Base-by-base conservation (phyloP, 192 early-diverging fungal genomes). In the Coemansia pectinata region DNA sequence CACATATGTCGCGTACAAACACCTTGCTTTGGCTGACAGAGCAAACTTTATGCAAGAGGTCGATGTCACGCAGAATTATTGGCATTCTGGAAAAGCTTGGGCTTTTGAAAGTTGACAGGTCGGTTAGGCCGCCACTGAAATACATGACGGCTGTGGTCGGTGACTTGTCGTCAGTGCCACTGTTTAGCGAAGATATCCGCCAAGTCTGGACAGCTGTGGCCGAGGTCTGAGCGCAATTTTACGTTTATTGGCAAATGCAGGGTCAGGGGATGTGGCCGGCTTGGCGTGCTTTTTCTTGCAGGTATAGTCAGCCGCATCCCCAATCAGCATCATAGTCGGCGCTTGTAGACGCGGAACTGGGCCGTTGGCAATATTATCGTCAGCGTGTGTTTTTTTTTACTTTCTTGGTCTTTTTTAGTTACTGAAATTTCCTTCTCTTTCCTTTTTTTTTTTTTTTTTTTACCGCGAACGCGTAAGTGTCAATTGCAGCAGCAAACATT, bases 111-210 rank as follows among this genome's bases (percentile, higher is more conserved):
- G 39, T 76, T 9, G 68, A 74, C 72, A 68, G 45, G 34, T 55
- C 34, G 10, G 42, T 7, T 10, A 29, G 50, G 5, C 72, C 74
- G 2, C 58, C 74, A 1, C 52, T 67, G 34, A 11, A 15, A 10
- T 83, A 60, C 64, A 62, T 3, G 0, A 21, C 58, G 8, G 36
- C 8, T 7, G 34, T 19, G n/a, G 36, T 9, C 36, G 59, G 21
- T 5, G 62, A 41, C 0, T 34, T 25, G 34, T 48, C 27, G 62
- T 11, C 50, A 38, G 27, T 61, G 6, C 63, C 65, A 6, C 59
- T 83, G 63, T 77, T 77, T 44, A 70, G 67, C 63, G 45, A 21
- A 38, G 63, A 77, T 15, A 66, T 68, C 8, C 59, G 36, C 59
- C 34, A 39, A 19, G 17, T 61, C n/a, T 61, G 59, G 59, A 40